Conservation (phyloP, 768 basidiomycete genomes). For the Exsudoporus frostii region DNA sequence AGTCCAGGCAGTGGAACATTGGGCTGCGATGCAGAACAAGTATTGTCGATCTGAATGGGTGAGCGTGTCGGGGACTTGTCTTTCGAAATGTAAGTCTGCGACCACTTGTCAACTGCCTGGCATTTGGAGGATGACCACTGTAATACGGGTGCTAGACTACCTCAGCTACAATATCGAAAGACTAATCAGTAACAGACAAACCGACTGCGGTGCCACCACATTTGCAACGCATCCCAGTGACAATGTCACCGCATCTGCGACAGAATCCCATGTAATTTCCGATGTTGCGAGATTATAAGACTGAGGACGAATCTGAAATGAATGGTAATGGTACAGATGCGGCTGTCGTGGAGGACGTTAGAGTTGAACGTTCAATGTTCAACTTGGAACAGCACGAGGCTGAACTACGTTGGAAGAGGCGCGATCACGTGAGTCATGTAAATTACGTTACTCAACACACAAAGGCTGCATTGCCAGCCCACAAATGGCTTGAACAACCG, state of each 20-base stretch:
- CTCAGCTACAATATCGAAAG: constrained; percentile 12
- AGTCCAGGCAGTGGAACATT: constrained; percentile 5
- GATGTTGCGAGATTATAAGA: background rate
- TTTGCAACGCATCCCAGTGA: constrained; percentile 64
- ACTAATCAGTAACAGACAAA: constrained; percentile 38
- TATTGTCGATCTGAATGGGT: constrained; percentile 20
- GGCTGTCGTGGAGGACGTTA: constrained; percentile 1
- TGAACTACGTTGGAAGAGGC: background rate
- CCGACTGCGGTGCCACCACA: constrained; percentile 81
- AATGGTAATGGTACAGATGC: background rate
- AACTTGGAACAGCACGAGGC: constrained; percentile 11
- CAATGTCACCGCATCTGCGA: constrained; percentile 82
- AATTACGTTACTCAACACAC: too few species aligned
- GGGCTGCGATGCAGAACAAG: constrained; percentile 11
- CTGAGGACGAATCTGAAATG: background rate
- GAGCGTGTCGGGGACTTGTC: constrained; percentile 46
- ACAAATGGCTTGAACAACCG: background rate
- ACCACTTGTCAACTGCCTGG: constrained; percentile 65
- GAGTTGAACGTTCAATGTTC: constrained; percentile 2
- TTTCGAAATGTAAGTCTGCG: constrained; percentile 68
- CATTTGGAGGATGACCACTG: constrained; percentile 51
- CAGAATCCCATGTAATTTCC: constrained; percentile 69
- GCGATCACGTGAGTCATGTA: constrained; percentile 19
- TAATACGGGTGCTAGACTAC: constrained; percentile 57
- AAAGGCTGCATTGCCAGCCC: too few species aligned